Evolutionary conservation across 2,329 filamentous ascomycete species (phyloP), one percentile per base, ranked within the genome.

Genomic region (Fusarium guadeloupense): DNA sequence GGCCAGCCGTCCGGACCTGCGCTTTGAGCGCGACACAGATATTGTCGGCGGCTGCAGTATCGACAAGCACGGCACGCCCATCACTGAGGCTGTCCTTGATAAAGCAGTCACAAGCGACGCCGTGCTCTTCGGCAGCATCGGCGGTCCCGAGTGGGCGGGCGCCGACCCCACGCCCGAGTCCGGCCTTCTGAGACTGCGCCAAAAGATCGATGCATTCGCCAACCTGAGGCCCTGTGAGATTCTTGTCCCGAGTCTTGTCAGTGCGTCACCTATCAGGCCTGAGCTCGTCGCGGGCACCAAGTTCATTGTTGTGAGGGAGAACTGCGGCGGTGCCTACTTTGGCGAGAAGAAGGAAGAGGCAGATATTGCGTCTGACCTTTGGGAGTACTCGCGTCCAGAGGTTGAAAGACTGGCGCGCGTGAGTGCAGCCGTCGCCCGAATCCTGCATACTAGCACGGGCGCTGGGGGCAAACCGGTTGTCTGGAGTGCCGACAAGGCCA

Each of bases 401-500:
- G 75, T 83, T 28, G 79, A 83, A 63, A 74, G 81, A 21, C 72
- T 78, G 17, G 77, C 79, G 1, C 77, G 80, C 3, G 78, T 83
- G 2, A 78, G 77, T 10, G 80, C 78, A 0, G 76, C 75, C 6
- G 72, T 83, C 6, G 80, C 81, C 0, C 65, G 72, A 0, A 72
- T 76, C 13, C 54, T 76, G 4, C 58, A 62, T 30, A 68, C 62
- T 3, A 59, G 55, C 14, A 56, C 53, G 2, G 59, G 71, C 46
- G 64, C 58, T 13, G 68, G 52, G 3, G 63, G 72, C 8, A 73
- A 73, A 9, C 76, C 78, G 1, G 68, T 75, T 3, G 81, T 83
- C 2, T 80, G 76, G 74, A 80, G 77, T 53, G 76, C 75, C 1
- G 81, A 84, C 69, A 84, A 84, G 69, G 81, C 80, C 35, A 84